Conservation (phyloP, 1,284 basidiomycete species). For the Ganoderma multipileum region DNA sequence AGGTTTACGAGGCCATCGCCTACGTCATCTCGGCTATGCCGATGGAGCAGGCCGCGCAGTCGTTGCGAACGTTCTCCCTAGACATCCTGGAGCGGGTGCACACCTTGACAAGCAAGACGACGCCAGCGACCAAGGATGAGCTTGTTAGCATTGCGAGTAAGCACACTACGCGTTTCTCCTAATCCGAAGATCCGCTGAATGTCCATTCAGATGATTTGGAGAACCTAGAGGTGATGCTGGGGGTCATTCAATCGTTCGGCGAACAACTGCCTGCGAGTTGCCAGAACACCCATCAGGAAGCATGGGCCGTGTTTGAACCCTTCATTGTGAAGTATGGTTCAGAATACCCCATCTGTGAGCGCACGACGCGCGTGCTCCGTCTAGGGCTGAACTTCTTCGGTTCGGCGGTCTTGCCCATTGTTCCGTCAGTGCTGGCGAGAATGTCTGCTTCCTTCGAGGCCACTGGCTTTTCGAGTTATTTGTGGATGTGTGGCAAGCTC, state of each 20-base stretch:
- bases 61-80: slow-evolving; percentile 84
- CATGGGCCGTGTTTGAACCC: slow-evolving; percentile 85
- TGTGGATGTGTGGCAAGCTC: slow-evolving; percentile 94
- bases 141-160: slow-evolving; percentile 46
- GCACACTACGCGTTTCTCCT: slow-evolving; percentile 10
- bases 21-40: slow-evolving; percentile 95
- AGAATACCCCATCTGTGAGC: slow-evolving; percentile 84
- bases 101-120: slow-evolving; percentile 56
- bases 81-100: slow-evolving; percentile 80
- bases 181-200: slow-evolving; percentile 23
- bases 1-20: slow-evolving; percentile 95
- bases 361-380: slow-evolving; percentile 87
- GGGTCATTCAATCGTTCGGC: slow-evolving; percentile 81
- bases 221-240: slow-evolving; percentile 88
- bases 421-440: slow-evolving; percentile 75
- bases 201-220: slow-evolving; percentile 77
- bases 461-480: slow-evolving; percentile 86
- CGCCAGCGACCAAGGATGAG: slow-evolving; percentile 66
- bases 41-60: slow-evolving; percentile 83
- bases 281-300: slow-evolving; percentile 78
- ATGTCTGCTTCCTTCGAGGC: slow-evolving; percentile 83
- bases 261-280: slow-evolving; percentile 85
- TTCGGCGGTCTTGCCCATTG: slow-evolving; percentile 67
- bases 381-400: slow-evolving; percentile 87
- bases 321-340: slow-evolving; percentile 86